Evolutionary conservation across 2,329 filamentous ascomycete genomes (phyloP), one percentile per base, ranked within the genome.

Genomic region (Chrysosporium queenslandicum): DNA sequence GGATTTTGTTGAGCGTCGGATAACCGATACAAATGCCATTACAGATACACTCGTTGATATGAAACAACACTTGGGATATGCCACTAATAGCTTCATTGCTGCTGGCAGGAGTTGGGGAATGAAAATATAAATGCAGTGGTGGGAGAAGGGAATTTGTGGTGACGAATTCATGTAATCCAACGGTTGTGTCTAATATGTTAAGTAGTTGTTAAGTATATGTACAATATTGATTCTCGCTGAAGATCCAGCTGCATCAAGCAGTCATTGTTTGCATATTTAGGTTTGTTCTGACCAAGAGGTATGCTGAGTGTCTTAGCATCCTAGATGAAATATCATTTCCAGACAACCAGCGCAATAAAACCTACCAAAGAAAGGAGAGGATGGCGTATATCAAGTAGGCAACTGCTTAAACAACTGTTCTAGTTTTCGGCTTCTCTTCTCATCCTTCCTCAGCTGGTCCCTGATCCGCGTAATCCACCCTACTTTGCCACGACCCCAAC

Each of bases 51-150:
- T 87, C 20, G 76, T 79, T 11, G 79, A 80, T 14, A 68, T 90
- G 18, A 77, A 81, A 41, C 78, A 89, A 64, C 97, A 87, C 83
- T 68, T 85, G n/a, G 82, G 85, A 4, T 96, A 94, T 68, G 87
- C 87, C 45, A 82, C 82, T 2, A 80, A 79, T 51, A 86, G 86
- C 4, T 77, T 83, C 14, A 69, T 96, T 52, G 95, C 95, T 63
- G 77, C 94, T 48, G 71, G 94, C 59, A 79, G 90, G 70, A 96
- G 88, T 68, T 94, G 90, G 72, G 91, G 91, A 0, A 74, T 89
- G 58, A 83, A 85, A 64, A 81, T 97, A 66, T 94, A 69, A 75
- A n/a, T n/a, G n/a, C n/a, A n/a, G n/a, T n/a, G n/a, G n/a, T n/a
- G n/a, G n/a, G n/a, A n/a, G n/a, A n/a, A n/a, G n/a, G n/a, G n/a